Conservation (phyloP, 228 moss, liverwort and hornwort species). For the Sphagnum fallax region DNA sequence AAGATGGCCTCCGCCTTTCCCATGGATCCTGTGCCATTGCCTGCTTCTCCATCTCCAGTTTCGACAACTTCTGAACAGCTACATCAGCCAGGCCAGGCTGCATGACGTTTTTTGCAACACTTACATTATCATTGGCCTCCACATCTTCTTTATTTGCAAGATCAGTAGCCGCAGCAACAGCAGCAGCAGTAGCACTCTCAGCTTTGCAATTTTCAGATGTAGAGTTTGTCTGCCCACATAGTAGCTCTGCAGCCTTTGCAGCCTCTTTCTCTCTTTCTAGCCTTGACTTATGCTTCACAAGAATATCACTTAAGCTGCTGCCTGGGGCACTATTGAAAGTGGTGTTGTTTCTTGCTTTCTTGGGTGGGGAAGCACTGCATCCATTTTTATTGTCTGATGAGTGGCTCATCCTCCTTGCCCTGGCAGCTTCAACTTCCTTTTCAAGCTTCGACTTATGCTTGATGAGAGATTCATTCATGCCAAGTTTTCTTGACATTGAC, state of each 20-base stretch:
- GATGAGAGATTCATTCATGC: conserved; percentile 27
- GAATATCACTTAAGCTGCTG: conserved; percentile 12
- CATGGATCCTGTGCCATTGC: conserved; percentile 10
- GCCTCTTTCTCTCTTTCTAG: conserved; percentile 36
- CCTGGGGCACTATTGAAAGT: neutral
- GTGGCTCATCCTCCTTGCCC: conserved; percentile 22
- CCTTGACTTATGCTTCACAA: conserved; percentile 28
- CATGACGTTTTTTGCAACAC: neutral
- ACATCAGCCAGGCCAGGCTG: conserved; percentile 13
- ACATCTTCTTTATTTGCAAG: neutral
- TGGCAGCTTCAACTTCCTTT: conserved; percentile 30
- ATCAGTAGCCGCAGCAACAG: neutral
- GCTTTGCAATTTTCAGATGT: no score
- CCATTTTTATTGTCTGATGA: conserved; percentile 12
- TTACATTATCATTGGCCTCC: neutral
- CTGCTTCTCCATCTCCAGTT: conserved; percentile 34
- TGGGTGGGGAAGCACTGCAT: conserved; percentile 12
- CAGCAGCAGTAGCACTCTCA: neutral
- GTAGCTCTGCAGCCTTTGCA: conserved; percentile 14
- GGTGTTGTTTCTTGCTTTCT: conserved; percentile 7
- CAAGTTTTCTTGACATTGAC: conserved; percentile 20
- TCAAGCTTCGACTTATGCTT: conserved; percentile 35
- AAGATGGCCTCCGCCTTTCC: conserved; percentile 21
- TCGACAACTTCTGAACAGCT: conserved; percentile 19
- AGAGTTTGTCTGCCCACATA: neutral